Percentiles rank a stretch among this genome's conserved stretches.
phyloP scores from a whole-genome alignment of 179 eudicot genomes.

The Heliamphora pulchella region DNA sequence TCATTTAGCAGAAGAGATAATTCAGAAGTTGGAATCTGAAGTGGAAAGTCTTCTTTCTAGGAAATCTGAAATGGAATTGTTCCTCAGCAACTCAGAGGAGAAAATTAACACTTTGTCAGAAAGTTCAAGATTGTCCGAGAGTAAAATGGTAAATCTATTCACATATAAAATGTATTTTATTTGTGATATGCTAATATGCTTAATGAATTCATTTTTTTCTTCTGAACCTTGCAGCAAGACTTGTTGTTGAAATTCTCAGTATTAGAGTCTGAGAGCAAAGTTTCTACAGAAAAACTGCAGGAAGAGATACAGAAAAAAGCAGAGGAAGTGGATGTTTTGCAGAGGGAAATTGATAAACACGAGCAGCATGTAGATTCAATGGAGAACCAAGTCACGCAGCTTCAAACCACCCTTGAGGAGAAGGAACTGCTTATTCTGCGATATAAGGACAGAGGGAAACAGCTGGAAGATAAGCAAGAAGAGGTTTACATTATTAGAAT shows the following conservation, averaged over 20 bases:
- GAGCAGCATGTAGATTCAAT: slow-evolving; percentile 37
- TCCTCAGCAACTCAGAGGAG: slow-evolving; percentile 47
- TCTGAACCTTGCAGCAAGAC: slow-evolving; percentile 47
- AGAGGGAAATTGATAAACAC: slow-evolving; percentile 43
- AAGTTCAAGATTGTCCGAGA: slow-evolving; percentile 44
- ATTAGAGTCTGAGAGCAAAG: slow-evolving; percentile 49
- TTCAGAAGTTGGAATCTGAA: slow-evolving; percentile 59
- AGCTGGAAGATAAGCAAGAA: slow-evolving; percentile 49
- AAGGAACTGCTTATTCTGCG: slow-evolving; percentile 55
- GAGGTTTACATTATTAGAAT: slow-evolving; percentile 44
- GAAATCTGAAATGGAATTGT: slow-evolving; percentile 48
- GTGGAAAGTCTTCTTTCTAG: slow-evolving; percentile 43
- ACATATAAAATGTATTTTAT: background rate
- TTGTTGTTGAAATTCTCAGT: slow-evolving; percentile 45
- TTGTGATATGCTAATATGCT: slow-evolving; percentile 4
- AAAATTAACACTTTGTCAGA: slow-evolving; percentile 44
- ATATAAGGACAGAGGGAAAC: slow-evolving; percentile 47
- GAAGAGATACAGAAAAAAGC: slow-evolving; percentile 47
- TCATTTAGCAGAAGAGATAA: slow-evolving; percentile 67
- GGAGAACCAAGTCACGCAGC: slow-evolving; percentile 49
- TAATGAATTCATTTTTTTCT: slow-evolving; percentile 11
- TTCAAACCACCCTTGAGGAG: slow-evolving; percentile 44
- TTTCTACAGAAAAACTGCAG: slow-evolving; percentile 45
- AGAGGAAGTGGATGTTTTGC: slow-evolving; percentile 46
- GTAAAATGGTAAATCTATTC: slow-evolving; percentile 46